Percentiles rank a stretch among this genome's conserved stretches.
phyloP scores from a whole-genome alignment of 2,329 filamentous ascomycete species.

The Bertia moriformis region DNA sequence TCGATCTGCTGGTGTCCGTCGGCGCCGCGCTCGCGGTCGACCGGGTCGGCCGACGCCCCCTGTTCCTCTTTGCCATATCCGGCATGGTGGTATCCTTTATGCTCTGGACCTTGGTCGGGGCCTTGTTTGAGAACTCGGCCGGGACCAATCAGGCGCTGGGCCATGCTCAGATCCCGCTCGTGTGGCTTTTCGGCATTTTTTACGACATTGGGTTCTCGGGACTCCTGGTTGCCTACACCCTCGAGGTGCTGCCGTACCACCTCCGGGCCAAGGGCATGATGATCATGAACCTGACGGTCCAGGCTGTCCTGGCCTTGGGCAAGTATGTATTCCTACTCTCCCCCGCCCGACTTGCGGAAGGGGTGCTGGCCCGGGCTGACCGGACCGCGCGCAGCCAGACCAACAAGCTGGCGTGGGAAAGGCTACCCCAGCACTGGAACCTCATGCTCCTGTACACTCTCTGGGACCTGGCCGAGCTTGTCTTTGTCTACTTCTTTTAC shows the following conservation, averaged over 20 bases:
- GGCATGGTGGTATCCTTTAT: conserved; percentile 14
- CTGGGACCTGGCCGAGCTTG: conserved; percentile 44
- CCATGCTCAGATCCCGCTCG: conserved; percentile 23
- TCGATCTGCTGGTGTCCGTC: conserved; percentile 42
- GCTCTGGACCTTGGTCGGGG: conserved; percentile 16
- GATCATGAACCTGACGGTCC: conserved; percentile 50
- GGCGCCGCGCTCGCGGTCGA: conserved; percentile 30
- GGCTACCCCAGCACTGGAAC: conserved; percentile 44
- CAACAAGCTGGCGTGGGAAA: conserved; percentile 48
- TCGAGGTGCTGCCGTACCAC: conserved; percentile 15
- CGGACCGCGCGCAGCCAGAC: conserved; percentile 29
- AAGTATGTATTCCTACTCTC: conserved; percentile 29
- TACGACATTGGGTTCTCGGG: conserved; percentile 26
- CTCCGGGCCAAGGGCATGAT: conserved; percentile 25
- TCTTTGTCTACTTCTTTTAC: conserved; percentile 53
- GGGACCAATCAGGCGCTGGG: conserved; percentile 13
- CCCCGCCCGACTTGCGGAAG: too few species aligned
- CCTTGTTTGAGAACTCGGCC: conserved; percentile 11
- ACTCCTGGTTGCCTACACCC: conserved; percentile 21
- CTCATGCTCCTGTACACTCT: conserved; percentile 53
- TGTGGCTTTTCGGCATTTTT: conserved; percentile 24
- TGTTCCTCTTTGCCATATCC: conserved; percentile 22
- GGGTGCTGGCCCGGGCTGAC: too few species aligned
- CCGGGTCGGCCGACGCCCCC: conserved; percentile 27
- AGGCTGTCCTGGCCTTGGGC: conserved; percentile 44